phyloP scores from a whole-genome alignment of 148 eudicot species.

The Fagopyrum esculentum region DNA sequence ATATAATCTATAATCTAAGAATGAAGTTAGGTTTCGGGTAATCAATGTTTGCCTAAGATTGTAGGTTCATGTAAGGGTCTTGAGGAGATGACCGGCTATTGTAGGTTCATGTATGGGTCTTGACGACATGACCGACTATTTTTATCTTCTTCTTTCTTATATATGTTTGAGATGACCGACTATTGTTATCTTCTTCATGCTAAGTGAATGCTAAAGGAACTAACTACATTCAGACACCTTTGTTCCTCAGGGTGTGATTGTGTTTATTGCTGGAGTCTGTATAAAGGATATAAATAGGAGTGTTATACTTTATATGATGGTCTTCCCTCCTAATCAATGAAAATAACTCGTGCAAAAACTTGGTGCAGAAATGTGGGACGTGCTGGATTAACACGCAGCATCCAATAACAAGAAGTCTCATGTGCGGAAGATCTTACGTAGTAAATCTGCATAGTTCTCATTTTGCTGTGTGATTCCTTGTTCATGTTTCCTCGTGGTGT shows the following conservation, averaged over 20 bases:
- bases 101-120: too few species aligned
- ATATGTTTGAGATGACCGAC: neutral
- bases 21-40: neutral
- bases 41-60: neutral
- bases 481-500: slow-evolving; percentile 26
- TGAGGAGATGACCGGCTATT: too few species aligned
- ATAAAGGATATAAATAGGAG: neutral
- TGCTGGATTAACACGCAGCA: slow-evolving; percentile 70
- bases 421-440: slow-evolving; percentile 21
- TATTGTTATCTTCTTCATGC: neutral
- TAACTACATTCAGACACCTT: neutral
- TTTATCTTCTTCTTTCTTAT: neutral
- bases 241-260: neutral
- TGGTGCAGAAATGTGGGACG: slow-evolving; percentile 62
- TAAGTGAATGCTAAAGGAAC: neutral
- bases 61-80: too few species aligned
- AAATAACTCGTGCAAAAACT: neutral
- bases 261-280: neutral
- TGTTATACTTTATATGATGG: neutral
- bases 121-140: too few species aligned
- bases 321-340: neutral
- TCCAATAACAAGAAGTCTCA: slow-evolving; percentile 45
- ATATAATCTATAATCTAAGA: too few species aligned
- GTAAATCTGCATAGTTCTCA: slow-evolving; percentile 24
- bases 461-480: slow-evolving; percentile 18